Conservation (phyloP, 1,139 yeast species). For the Saccharomycopsis crataegensis region DNA sequence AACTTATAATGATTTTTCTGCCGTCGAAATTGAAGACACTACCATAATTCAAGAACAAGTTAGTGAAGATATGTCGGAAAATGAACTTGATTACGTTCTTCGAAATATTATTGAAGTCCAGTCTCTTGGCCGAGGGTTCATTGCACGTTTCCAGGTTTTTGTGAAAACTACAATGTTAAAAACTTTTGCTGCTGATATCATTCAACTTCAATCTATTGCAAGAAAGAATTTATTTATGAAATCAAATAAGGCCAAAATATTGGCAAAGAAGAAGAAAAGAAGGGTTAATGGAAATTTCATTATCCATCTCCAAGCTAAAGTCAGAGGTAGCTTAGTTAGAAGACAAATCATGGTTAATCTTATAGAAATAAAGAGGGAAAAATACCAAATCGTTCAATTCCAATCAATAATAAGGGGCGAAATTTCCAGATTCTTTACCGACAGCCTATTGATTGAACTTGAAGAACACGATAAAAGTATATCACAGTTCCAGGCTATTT, state of each 20-base stretch:
- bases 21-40: constrained; percentile 13
- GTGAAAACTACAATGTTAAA: constrained; percentile 53
- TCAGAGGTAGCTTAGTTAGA: constrained; percentile 11
- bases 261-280: constrained; percentile 19
- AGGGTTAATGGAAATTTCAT: constrained; percentile 19
- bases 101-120: constrained; percentile 40
- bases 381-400: constrained; percentile 19
- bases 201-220: constrained; percentile 31
- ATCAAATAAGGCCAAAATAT: not conserved
- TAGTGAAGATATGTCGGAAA: constrained; percentile 7
- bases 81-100: constrained; percentile 24
- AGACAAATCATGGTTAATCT: constrained; percentile 3
- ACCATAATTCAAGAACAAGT: constrained; percentile 16
- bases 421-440: constrained; percentile 20
- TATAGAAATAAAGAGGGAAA: not conserved
- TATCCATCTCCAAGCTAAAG: constrained; percentile 9
- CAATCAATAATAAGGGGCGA: constrained; percentile 26
- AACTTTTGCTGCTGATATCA: constrained; percentile 44
- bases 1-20: constrained; percentile 14
- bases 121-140: constrained; percentile 59
- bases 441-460: constrained; percentile 21
- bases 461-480: constrained; percentile 28
- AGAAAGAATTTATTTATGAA: constrained; percentile 25
- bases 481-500: constrained; percentile 28
- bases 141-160: constrained; percentile 53